These are phyloP conservation scores for Fusarium buxicola DNA, from an alignment of 2,329 filamentous ascomycete species.

Conservation along the genomic window DNA sequence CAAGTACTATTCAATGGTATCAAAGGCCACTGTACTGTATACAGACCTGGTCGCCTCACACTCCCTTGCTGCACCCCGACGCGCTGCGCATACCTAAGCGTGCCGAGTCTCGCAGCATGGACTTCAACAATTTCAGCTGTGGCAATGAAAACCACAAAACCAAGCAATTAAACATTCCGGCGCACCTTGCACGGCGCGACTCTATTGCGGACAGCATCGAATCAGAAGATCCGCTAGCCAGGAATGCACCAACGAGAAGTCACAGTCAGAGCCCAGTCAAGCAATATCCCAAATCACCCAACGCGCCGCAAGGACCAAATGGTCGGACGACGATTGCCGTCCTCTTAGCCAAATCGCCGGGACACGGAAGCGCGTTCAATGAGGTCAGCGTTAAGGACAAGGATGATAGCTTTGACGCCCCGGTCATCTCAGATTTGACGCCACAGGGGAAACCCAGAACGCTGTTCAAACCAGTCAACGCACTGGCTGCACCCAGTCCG, in stretches of 20 bases:
- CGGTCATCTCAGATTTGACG: conserved; percentile 39
- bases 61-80: conserved; percentile 1
- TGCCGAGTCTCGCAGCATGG: conserved; percentile 16
- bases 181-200: conserved; percentile 3
- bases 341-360: conserved; percentile 33
- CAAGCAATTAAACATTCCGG: neutral
- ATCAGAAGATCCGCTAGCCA: conserved; percentile 39
- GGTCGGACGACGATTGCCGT: conserved; percentile 33
- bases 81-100: conserved; percentile 10
- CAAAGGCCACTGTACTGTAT: neutral
- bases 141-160: neutral
- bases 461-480: conserved; percentile 11
- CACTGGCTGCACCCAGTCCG: neutral
- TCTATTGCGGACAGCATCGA: conserved; percentile 25
- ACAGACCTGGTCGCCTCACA: neutral
- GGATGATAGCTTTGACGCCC: conserved; percentile 16
- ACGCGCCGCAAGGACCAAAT: neutral
- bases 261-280: conserved; percentile 23
- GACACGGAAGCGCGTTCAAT: conserved; percentile 1
- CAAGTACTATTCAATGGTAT: neutral
- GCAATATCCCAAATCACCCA: neutral
- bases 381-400: conserved; percentile 14
- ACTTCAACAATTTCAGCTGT: conserved; percentile 8
- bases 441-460: conserved; percentile 22
- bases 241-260: conserved; percentile 15